Percentiles rank a stretch among this genome's conserved stretches.
phyloP scores from a whole-genome alignment of 2,329 filamentous ascomycete species.

The Aspergillus neoniger region DNA sequence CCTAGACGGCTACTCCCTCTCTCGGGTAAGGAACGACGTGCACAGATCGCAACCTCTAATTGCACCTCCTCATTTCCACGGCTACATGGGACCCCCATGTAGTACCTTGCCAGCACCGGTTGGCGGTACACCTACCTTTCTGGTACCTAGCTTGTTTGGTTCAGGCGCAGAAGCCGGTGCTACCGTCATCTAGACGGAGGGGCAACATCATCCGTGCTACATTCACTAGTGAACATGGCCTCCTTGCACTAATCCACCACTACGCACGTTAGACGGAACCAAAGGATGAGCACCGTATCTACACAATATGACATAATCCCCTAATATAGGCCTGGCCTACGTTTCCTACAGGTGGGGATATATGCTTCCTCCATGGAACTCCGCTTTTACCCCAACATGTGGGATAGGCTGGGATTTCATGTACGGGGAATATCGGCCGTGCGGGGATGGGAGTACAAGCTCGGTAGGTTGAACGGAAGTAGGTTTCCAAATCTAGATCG shows the following conservation, averaged over 20 bases:
- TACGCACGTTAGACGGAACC: not conserved
- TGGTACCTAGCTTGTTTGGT: not conserved
- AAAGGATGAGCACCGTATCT: not conserved
- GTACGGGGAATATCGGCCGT: not conserved
- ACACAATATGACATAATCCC: not conserved
- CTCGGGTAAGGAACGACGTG: conserved; percentile 4
- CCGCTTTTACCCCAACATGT: conserved; percentile 10
- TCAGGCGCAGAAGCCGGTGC: not conserved
- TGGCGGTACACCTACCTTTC: not conserved
- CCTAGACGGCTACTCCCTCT: conserved; percentile 1
- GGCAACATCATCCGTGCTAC: not conserved
- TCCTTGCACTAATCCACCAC: not conserved
- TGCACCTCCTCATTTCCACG: not conserved
- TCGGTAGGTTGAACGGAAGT: not conserved
- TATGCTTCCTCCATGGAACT: not conserved
- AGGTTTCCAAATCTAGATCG: not conserved
- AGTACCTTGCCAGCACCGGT: not conserved
- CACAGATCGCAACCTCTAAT: conserved; percentile 4
- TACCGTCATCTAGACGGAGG: not conserved
- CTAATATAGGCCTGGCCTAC: not conserved
- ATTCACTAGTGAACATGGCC: not conserved
- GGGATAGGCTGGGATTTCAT: not conserved
- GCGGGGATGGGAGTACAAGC: not conserved
- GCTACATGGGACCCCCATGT: not conserved
- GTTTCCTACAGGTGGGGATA: not conserved